phyloP scores from a whole-genome alignment of 306 rosid genomes.

The Malus domestica region DNA sequence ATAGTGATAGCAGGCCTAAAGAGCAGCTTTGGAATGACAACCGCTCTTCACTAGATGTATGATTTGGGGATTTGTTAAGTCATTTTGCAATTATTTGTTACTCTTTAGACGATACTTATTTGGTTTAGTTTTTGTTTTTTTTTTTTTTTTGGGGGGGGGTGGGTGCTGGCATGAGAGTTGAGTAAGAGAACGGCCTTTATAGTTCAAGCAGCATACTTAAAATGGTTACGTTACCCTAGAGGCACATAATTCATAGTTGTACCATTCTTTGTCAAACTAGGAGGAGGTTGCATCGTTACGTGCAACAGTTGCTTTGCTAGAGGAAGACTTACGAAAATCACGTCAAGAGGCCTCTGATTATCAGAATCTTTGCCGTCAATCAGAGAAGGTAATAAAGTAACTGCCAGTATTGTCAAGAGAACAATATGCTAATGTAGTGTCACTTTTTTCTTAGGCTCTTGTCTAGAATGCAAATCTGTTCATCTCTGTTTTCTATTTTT shows the following conservation, averaged over 20 bases:
- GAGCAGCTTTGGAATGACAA: constrained; percentile 50
- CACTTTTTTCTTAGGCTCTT: neutral
- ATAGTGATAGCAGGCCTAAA: constrained; percentile 52
- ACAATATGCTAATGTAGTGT: neutral
- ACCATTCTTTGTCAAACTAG: constrained; percentile 32
- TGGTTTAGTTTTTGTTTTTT: too few relatives aligned
- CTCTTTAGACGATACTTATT: neutral
- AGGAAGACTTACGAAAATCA: constrained; percentile 78
- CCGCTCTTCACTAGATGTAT: constrained; percentile 54
- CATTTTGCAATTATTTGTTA: constrained; percentile 1
- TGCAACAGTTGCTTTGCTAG: constrained; percentile 59
- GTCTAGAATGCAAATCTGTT: neutral
- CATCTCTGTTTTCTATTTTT: constrained; percentile 7
- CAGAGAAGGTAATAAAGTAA: constrained; percentile 59
- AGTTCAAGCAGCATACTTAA: neutral
- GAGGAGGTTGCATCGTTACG: constrained; percentile 67
- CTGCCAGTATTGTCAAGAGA: neutral
- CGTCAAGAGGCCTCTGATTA: constrained; percentile 56
- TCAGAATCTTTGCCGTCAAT: constrained; percentile 45
- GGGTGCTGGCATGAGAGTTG: neutral
- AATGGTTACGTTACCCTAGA: constrained; percentile 15
- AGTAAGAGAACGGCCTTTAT: neutral
- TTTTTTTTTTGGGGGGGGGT: too few relatives aligned
- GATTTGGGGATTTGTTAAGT: constrained; percentile 4
- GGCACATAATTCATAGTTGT: neutral